Conservation (phyloP, 1,284 basidiomycete genomes). For the Leccinum solheimii region DNA sequence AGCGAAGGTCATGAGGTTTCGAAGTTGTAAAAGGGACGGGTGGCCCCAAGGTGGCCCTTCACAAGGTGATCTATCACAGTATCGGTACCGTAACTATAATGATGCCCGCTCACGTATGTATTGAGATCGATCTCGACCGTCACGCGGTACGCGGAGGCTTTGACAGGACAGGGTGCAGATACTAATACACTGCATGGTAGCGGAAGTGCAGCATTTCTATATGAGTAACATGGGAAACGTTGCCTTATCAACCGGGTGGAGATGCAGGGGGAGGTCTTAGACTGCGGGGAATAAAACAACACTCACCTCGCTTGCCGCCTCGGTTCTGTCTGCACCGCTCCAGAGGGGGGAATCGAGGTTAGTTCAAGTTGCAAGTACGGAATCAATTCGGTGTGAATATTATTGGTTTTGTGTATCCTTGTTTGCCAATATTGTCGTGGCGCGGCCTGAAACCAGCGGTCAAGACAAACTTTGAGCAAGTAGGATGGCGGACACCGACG, state of each 20-base stretch:
- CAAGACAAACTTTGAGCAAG: conserved; percentile 26
- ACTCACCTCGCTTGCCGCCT: too few relatives aligned
- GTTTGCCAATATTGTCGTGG: conserved; percentile 26
- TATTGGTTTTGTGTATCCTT: conserved; percentile 27
- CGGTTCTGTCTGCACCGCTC: too few relatives aligned
- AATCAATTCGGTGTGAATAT: background rate
- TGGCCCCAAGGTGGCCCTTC: conserved; percentile 5
- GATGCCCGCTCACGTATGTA: conserved; percentile 30
- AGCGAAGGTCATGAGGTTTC: conserved; percentile 23
- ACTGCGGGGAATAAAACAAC: background rate
- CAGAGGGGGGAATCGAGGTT: background rate
- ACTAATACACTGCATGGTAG: background rate
- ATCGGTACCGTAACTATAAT: conserved; percentile 36
- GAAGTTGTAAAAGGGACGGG: conserved; percentile 20
- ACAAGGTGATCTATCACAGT: conserved; percentile 25
- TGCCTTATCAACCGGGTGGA: conserved; percentile 7
- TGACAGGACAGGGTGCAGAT: conserved; percentile 14
- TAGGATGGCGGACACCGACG: conserved; percentile 38
- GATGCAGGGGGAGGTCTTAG: background rate
- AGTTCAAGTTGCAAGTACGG: background rate
- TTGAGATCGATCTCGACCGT: conserved; percentile 23
- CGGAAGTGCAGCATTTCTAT: conserved; percentile 2
- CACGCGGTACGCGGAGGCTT: conserved; percentile 26
- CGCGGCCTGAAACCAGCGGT: conserved; percentile 14
- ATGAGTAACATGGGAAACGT: conserved; percentile 2